Base-by-base conservation (phyloP, 495 filamentous ascomycete genomes). In the Trichoderma gamsii region DNA sequence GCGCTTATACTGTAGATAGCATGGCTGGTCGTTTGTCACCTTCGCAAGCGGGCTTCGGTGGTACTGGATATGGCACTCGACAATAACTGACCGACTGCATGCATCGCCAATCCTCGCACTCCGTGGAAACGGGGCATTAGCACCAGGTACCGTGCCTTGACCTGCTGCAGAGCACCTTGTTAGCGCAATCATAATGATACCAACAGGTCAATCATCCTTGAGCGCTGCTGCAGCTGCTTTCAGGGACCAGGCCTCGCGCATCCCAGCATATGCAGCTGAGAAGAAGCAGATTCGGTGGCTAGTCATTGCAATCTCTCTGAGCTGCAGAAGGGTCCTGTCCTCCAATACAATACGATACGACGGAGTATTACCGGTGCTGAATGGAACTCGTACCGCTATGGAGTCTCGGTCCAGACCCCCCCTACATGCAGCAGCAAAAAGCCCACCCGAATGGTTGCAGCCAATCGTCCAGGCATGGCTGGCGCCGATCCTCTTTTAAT, bases 401-500 rank as follows among this genome's bases (percentile, higher is more conserved):
- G 43, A 46, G 43, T 46, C 43, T 46, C 49, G 49, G 49, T 52
- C 49, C 49, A 52, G 49, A 52, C 49, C 49, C 15, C 15, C 18
- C 16, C 49, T 52, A n/a, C 43, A 46, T 52, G 49, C 49, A 52
- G 49, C 49, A 52, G 21, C 49, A 52, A 61, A 61, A 61, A 61
- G 56, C 27, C 27, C 56, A 32, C 27, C 27, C 23, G 6, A 5
- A 15, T 11, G 23, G 56, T 18, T 23, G 56, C 56, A 61, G 56
- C 56, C 56, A 61, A 61, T 61, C 56, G 56, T 32, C 16, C 56
- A 61, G 56, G 56, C 27, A 61, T 61, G 56, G 56, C 56, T 61
- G 56, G 27, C 56, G 56, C 25, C 23, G 56, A 61, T 61, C 56
- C 56, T 61, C 56, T 32, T 61, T 61, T 32, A 56, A 32, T 32